phyloP scores from a whole-genome alignment of 495 filamentous ascomycete species.

The Astrocystis sublimbata region DNA sequence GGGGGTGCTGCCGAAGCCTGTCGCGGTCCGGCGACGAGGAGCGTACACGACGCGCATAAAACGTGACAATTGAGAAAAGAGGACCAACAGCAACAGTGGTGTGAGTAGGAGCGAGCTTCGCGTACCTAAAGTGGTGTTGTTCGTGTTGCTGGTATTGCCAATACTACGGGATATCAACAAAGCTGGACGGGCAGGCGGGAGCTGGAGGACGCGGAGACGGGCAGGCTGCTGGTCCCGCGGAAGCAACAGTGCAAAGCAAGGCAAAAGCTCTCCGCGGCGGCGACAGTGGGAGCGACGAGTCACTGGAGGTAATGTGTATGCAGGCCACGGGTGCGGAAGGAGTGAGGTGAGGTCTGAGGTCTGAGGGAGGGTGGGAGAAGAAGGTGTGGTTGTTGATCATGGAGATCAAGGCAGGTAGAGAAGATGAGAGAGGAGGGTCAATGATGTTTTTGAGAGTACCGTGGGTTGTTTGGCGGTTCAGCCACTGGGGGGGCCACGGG shows the following conservation, averaged over 20 bases:
- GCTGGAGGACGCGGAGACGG: constrained; percentile 4
- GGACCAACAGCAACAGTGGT: constrained; percentile 4
- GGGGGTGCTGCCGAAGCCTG: constrained; percentile 9
- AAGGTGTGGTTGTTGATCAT: constrained; percentile 20
- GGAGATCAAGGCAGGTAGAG: constrained; percentile 7
- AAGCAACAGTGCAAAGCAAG: constrained; percentile 9
- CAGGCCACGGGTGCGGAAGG: constrained; percentile 30
- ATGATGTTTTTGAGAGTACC: constrained; percentile 33
- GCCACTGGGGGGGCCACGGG: constrained; percentile 16
- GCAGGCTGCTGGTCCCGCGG: background rate
- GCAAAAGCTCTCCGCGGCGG: background rate
- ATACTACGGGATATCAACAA: constrained; percentile 21
- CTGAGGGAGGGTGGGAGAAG: constrained; percentile 19
- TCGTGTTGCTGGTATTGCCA: constrained; percentile 11
- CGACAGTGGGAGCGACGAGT: constrained; percentile 20
- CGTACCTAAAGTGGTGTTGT: constrained; percentile 23
- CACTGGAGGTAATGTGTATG: background rate
- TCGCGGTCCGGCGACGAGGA: background rate
- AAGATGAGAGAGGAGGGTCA: constrained; percentile 23
- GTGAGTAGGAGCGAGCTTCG: constrained; percentile 30
- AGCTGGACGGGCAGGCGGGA: background rate
- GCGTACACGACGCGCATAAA: background rate
- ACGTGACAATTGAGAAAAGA: background rate
- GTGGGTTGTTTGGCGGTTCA: constrained; percentile 32
- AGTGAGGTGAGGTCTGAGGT: constrained; percentile 24